Conservation (phyloP, 1,139 yeast species). For the Kurtzmaniella natalensis region DNA sequence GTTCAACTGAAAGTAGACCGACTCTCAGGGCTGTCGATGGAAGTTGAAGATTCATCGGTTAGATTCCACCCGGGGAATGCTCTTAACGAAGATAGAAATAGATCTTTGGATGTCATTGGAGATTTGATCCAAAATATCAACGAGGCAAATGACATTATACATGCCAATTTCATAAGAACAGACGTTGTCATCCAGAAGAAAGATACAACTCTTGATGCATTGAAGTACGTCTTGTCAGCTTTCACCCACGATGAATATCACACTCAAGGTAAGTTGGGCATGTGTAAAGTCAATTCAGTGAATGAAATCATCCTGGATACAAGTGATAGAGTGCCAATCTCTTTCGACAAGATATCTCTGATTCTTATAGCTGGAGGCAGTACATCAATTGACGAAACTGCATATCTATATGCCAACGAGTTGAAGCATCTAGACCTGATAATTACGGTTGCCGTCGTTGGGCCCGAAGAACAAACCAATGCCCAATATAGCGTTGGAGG, state of each 20-base stretch:
- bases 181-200: constrained; percentile 64
- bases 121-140: constrained; percentile 84
- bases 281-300: constrained; percentile 13
- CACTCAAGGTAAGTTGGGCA: constrained; percentile 18
- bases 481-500: constrained; percentile 75
- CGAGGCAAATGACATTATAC: constrained; percentile 64
- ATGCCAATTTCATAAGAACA: constrained; percentile 70
- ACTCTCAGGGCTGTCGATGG: constrained; percentile 72
- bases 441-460: constrained; percentile 59
- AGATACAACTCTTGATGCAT: constrained; percentile 49
- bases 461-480: constrained; percentile 43
- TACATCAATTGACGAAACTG: constrained; percentile 65
- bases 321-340: not conserved
- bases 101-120: constrained; percentile 69
- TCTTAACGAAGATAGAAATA: constrained; percentile 55
- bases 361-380: constrained; percentile 65
- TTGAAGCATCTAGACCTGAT: constrained; percentile 36
- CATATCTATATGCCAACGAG: constrained; percentile 57
- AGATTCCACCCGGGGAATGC: constrained; percentile 69
- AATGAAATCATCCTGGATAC: not conserved
- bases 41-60: constrained; percentile 70
- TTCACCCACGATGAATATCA: constrained; percentile 15
- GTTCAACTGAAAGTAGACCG: constrained; percentile 70
- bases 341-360: constrained; percentile 26
- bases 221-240: constrained; percentile 41